Base-by-base conservation (phyloP, 257 asterid species). In the Lavandula angustifolia region DNA sequence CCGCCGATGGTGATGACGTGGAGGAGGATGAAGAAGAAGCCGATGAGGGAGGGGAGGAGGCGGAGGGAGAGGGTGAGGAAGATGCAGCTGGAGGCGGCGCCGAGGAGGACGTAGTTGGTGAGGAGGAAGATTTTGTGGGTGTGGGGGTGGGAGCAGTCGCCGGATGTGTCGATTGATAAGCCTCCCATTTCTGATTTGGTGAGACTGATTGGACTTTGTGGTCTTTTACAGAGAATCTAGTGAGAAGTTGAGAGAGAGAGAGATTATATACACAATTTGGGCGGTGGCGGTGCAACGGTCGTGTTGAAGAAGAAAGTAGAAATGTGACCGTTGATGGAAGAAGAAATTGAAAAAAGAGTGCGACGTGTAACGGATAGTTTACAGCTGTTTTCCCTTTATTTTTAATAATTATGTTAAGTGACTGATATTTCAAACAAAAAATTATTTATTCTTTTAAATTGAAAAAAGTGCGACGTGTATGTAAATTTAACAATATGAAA, bases 21-120 rank as follows among this genome's bases (percentile, higher is more conserved):
- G 86, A 89, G 96, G 79, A 86, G 85, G 79, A 89, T 81, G 60
- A 89, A 77, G 75, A 86, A 60, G 65, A 73, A 68, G 3, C 95
- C 89, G 57, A 75, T 43, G 0, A 82, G 62, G 1, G 95, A 89
- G 40, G 95, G 95, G 75, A 84, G 52, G 64, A 89, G 79, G 59
- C 91, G 95, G 78, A 86, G 92, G 27, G 96, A 81, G 63, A 86
- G 90, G 11, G 85, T 81, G 22, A 89, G 88, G 81, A 89, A 89
- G 76, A 86, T 80, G 87, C 95, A 89, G 73, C 87, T 79, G 4
- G 92, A 80, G 67, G 96, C 86, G 52, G 87, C 85, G 49, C 89
- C 91, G 55, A 89, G 70, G 71, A 88, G 87, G 62, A 83, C 33
- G 76, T 85, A 87, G 78, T 85, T 88, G 66, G 61, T 62, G 47